These are phyloP conservation scores for Fusarium torreyae DNA, from an alignment of 2,329 filamentous ascomycete genomes.

Conservation along the genomic window DNA sequence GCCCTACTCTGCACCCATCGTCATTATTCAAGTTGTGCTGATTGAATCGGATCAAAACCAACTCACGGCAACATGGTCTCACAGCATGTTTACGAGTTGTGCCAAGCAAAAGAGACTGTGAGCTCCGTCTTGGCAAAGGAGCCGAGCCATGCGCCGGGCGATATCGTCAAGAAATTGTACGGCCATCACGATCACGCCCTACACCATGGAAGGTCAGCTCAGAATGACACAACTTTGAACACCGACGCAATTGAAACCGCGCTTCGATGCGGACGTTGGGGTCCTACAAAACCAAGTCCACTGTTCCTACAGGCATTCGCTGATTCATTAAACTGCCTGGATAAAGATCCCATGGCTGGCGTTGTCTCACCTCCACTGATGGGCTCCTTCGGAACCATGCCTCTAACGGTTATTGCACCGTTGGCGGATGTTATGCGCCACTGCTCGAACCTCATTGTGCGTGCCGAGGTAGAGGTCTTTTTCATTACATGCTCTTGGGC, in stretches of 20 bases:
- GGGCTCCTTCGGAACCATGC: slow-evolving; percentile 72
- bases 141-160: slow-evolving; percentile 65
- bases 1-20: background rate
- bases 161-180: slow-evolving; percentile 72
- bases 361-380: slow-evolving; percentile 68
- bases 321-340: slow-evolving; percentile 71
- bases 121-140: slow-evolving; percentile 70
- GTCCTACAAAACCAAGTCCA: slow-evolving; percentile 72
- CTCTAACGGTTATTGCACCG: slow-evolving; percentile 74
- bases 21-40: too few species aligned
- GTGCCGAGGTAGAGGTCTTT: slow-evolving; percentile 80
- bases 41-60: background rate
- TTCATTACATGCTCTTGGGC: slow-evolving; percentile 85
- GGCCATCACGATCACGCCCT: slow-evolving; percentile 45
- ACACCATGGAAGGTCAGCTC: slow-evolving; percentile 18
- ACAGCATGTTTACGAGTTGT: slow-evolving; percentile 63
- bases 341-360: slow-evolving; percentile 65
- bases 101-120: slow-evolving; percentile 68
- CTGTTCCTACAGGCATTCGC: slow-evolving; percentile 79
- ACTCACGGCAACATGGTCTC: slow-evolving; percentile 49
- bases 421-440: slow-evolving; percentile 78
- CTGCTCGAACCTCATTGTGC: slow-evolving; percentile 81
- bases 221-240: slow-evolving; percentile 41
- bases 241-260: slow-evolving; percentile 66
- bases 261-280: slow-evolving; percentile 77